Evolutionary conservation across 1,284 basidiomycete species (phyloP), one percentile per base, ranked within the genome.

Genomic region (Tremellales sp.): DNA sequence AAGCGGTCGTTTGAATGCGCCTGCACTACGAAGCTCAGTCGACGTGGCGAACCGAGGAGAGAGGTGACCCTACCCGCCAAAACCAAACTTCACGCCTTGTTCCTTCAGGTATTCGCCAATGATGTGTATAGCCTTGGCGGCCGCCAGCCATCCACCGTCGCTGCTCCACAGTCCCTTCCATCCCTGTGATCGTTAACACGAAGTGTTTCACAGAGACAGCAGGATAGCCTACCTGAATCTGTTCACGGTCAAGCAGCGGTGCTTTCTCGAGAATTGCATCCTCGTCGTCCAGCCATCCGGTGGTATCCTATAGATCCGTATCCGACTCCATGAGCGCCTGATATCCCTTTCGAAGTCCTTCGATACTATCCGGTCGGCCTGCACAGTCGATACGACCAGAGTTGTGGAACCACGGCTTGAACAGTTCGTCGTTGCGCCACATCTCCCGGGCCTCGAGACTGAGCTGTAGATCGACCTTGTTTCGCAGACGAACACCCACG

Each of bases 141-240:
- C 73, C 4, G 64, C 69, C 0, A 67, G 53, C 73, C 73, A 75
- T 11, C 73, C 73, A 5, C 61, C 71, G 19, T 61, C 52, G 33
- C 47, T 25, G 22, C 40, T 45, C 43, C 48, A 71, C 10, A 68
- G 45, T 5, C 54, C 68, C 49, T 61, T 57, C 68, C 68, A 71
- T 21, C 61, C 62, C 59, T 62, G 33, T 3, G 31, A n/a, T n/a
- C n/a, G n/a, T n/a, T n/a, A n/a, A n/a, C n/a, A n/a, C n/a, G n/a
- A n/a, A 37, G 43, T n/a, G n/a, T n/a, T n/a, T n/a, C n/a, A n/a
- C n/a, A n/a, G 33, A 5, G 15, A 17, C 13, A 36, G 4, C 5
- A 7, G 19, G 33, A 6, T n/a, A 17, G 57, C 50, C 39, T 22
- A 57, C 58, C 36, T 57, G 47, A 45, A 64, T 58, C 17, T 57